phyloP scores from a whole-genome alignment of 768 basidiomycete species.

The Russula foetens region DNA sequence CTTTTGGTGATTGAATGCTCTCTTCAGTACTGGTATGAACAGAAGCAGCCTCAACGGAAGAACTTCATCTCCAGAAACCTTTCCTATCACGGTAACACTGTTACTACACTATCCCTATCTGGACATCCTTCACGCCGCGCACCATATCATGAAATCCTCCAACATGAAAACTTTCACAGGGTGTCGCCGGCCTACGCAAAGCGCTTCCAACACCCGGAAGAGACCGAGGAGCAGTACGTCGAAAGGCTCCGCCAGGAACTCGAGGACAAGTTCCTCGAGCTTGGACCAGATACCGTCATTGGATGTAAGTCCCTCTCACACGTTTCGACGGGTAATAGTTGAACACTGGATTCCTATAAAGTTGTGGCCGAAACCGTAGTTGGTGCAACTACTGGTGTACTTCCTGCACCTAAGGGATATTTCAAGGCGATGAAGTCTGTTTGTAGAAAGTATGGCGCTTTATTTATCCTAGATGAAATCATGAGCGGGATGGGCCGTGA shows the following conservation, averaged over 20 bases:
- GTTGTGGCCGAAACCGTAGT: constrained; percentile 84
- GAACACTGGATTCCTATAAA: constrained; percentile 24
- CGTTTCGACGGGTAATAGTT: neutral
- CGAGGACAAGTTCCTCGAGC: constrained; percentile 75
- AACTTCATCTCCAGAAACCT: constrained; percentile 75
- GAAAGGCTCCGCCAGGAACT: constrained; percentile 70
- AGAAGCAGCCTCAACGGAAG: constrained; percentile 55
- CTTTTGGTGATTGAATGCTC: neutral
- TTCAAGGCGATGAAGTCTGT: constrained; percentile 80
- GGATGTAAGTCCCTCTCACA: constrained; percentile 48
- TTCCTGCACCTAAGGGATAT: constrained; percentile 76
- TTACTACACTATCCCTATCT: constrained; percentile 60
- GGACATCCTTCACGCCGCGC: constrained; percentile 59
- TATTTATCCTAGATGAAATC: constrained; percentile 87
- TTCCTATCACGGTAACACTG: constrained; percentile 82
- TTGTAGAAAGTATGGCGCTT: constrained; percentile 59
- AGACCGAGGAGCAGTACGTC: constrained; percentile 75
- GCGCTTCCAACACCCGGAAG: constrained; percentile 61
- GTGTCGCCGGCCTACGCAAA: constrained; percentile 83
- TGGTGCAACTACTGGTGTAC: constrained; percentile 73
- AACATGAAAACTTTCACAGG: constrained; percentile 65
- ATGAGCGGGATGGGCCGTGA: constrained; percentile 89
- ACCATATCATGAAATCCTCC: constrained; percentile 59
- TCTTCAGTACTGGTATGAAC: constrained; percentile 62
- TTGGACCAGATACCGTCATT: constrained; percentile 77